These are phyloP conservation scores for Ustilago sp. DNA, from an alignment of 1,284 basidiomycete species.

Conservation along the genomic window DNA sequence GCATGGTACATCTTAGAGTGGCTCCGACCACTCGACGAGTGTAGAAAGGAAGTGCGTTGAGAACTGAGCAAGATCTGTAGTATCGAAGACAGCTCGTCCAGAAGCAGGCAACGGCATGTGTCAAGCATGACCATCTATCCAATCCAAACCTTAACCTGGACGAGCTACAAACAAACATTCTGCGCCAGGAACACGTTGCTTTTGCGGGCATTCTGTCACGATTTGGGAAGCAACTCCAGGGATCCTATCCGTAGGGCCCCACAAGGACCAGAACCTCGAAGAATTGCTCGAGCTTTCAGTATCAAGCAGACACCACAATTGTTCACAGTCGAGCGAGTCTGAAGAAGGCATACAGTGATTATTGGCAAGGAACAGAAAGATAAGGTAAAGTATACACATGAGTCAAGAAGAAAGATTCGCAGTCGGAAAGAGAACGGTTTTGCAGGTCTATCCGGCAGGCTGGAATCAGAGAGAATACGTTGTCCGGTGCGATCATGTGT, in stretches of 20 bases:
- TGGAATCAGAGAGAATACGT: neutral
- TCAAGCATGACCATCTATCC: neutral
- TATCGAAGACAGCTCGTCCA: neutral
- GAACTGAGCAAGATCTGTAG: neutral
- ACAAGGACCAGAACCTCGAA: neutral
- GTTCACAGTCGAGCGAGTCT: neutral
- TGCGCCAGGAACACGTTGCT: neutral
- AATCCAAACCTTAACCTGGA: neutral
- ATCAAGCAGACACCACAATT: neutral
- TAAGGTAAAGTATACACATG: neutral
- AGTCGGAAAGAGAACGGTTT: neutral
- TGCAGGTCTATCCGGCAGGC: neutral
- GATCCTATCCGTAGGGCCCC: neutral
- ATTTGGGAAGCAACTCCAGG: neutral
- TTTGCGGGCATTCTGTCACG: neutral
- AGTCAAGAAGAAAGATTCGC: neutral
- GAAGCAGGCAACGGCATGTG: neutral
- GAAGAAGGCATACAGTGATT: conserved; percentile 10
- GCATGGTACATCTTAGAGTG: neutral
- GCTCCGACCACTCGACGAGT: neutral
- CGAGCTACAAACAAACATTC: neutral
- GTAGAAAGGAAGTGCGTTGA: neutral
- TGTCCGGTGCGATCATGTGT: neutral
- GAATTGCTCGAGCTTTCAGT: neutral
- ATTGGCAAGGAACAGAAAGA: conserved; percentile 28